These are phyloP conservation scores for Fusarium keratoplasticum DNA, from an alignment of 2,329 filamentous ascomycete genomes.

Conservation along the genomic window DNA sequence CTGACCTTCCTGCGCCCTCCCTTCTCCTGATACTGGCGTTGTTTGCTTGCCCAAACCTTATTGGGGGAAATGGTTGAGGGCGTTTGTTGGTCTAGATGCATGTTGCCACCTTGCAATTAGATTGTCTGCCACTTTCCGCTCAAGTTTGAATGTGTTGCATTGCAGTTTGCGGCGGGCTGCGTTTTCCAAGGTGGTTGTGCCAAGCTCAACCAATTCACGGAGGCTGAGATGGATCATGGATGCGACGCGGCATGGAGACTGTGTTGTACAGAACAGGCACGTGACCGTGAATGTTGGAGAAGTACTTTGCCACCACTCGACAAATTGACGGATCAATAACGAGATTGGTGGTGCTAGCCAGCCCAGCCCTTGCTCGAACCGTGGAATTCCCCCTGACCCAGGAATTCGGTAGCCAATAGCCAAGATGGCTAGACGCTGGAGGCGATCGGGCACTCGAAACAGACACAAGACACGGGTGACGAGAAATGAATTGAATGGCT, in stretches of 20 bases:
- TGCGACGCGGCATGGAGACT: slow-evolving; percentile 21
- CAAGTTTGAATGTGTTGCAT: slow-evolving; percentile 8
- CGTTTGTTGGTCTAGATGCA: neutral
- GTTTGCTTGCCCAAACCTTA: neutral
- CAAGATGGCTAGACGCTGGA: neutral
- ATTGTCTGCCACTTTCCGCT: neutral
- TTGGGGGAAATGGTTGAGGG: slow-evolving; percentile 1
- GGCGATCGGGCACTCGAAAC: slow-evolving; percentile 1
- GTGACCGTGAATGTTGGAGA: slow-evolving; percentile 20
- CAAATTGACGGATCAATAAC: slow-evolving; percentile 14
- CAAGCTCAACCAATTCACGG: neutral
- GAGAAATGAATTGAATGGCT: slow-evolving; percentile 22
- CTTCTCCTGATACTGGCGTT: neutral
- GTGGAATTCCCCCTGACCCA: slow-evolving; percentile 31
- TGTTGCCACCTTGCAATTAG: neutral
- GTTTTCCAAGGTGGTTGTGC: neutral
- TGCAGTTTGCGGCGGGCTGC: slow-evolving; percentile 10
- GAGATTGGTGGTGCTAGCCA: slow-evolving; percentile 16
- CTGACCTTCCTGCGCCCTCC: neutral
- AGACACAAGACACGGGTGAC: slow-evolving; percentile 11
- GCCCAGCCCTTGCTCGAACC: slow-evolving; percentile 20
- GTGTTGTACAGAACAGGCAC: slow-evolving; percentile 15
- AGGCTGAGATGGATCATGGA: slow-evolving; percentile 19
- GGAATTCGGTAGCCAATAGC: slow-evolving; percentile 32
- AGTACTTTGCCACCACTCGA: slow-evolving; percentile 28